Evolutionary conservation across 441 rosid genomes (phyloP).

Genomic region (Adansonia rubrostipa): DNA sequence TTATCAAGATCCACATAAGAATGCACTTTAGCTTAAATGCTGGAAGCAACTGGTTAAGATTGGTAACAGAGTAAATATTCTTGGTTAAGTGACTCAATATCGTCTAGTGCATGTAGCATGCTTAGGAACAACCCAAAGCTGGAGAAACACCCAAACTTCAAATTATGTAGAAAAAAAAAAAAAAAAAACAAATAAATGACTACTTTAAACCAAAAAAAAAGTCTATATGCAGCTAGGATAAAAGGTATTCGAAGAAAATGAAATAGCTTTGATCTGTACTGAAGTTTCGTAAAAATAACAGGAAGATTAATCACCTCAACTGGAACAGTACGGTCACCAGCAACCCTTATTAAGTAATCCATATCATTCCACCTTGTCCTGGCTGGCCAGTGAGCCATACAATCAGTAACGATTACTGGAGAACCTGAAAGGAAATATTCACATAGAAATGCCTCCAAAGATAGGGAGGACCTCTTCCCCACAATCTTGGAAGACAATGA

Average conservation of each 20-base stretch:
- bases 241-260: too few relatives aligned
- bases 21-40: neutral
- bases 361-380: conserved; percentile 82
- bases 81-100: neutral
- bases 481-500: conserved; percentile 69
- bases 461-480: conserved; percentile 69
- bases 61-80: neutral
- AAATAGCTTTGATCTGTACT: neutral
- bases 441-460: conserved; percentile 82
- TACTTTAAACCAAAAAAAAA: neutral
- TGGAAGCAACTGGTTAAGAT: neutral
- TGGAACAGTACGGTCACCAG: conserved; percentile 94
- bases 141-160: neutral
- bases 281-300: conserved; percentile 21
- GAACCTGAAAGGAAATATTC: conserved; percentile 66
- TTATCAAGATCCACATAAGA: neutral
- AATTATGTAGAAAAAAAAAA: neutral
- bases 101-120: neutral
- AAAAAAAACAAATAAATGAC: too few relatives aligned
- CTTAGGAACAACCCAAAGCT: neutral
- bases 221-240: neutral
- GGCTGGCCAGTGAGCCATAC: conserved; percentile 98
- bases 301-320: conserved; percentile 79
- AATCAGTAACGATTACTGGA: conserved; percentile 84
- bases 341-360: conserved; percentile 71